Evolutionary conservation across 768 basidiomycete species (phyloP).

Genomic region (Mycena polygramma): DNA sequence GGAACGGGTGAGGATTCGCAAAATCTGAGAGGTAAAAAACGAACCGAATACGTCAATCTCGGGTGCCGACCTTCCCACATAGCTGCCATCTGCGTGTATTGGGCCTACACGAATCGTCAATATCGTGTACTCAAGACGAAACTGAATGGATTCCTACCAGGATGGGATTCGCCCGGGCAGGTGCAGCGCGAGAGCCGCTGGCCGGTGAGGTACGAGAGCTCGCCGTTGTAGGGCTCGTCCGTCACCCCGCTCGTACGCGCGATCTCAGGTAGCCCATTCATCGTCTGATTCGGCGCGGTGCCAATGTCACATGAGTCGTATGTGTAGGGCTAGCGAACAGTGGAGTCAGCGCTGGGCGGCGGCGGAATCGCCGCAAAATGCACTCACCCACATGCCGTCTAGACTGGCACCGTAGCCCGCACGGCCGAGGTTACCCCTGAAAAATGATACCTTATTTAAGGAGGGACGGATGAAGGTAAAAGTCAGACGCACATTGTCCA

Average conservation of each 20-base stretch:
- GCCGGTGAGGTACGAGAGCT: conserved; percentile 86
- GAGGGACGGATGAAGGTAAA: too few species aligned
- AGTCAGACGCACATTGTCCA: too few species aligned
- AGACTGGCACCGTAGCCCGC: conserved; percentile 63
- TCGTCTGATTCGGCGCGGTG: conserved; percentile 85
- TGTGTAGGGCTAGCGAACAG: conserved; percentile 44
- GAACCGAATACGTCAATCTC: conserved; percentile 79
- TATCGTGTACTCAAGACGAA: too few species aligned
- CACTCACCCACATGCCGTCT: conserved; percentile 69
- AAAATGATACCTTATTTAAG: too few species aligned
- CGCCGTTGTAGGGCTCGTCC: conserved; percentile 59
- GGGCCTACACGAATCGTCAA: conserved; percentile 66
- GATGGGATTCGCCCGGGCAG: conserved; percentile 87
- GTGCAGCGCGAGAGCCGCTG: conserved; percentile 92
- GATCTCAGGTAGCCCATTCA: conserved; percentile 71
- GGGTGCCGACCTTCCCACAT: conserved; percentile 86
- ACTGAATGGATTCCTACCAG: conserved; percentile 41
- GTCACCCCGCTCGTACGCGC: conserved; percentile 68
- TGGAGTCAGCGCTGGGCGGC: not conserved
- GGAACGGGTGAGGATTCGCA: too few species aligned
- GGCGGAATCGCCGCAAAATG: too few species aligned
- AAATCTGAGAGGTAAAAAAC: conserved; percentile 49
- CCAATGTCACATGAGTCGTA: conserved; percentile 94
- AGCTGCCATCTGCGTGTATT: conserved; percentile 78
- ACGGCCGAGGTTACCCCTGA: conserved; percentile 29